Base-by-base conservation (phyloP, 2,329 filamentous ascomycete genomes). In the Cladophialophora bantiana region DNA sequence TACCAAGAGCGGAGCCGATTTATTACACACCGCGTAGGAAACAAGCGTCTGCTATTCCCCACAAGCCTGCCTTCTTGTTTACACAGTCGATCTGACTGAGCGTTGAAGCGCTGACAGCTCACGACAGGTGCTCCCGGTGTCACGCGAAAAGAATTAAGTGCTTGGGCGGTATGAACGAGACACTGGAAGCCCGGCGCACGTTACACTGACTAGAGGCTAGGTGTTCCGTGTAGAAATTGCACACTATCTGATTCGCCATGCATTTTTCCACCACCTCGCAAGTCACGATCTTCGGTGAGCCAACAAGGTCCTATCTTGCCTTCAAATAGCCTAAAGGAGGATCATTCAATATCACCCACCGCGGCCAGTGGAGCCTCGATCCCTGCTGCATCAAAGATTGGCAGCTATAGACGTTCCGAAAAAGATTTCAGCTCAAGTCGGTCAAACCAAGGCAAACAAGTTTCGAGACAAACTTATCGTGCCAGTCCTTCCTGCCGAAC, bases 381-480 rank as follows among this genome's bases (percentile, higher is more conserved):
- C 26, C 40, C 40, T 4, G 13, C 32, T 34, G 12, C 40, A n/a
- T 50, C 61, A 35, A 63, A 52, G 15, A 18, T 40, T 7, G 53
- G 54, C 7, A 56, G 34, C 54, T 68, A 68, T 55, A 62, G 66
- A 31, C 66, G 66, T 7, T 55, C 58, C 7, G 66, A 68, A 45
- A 68, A 68, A 36, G 62, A 68, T 61, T 76, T 60, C 67, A 72
- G 42, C 68, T 72, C 55, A 65, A 66, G 45, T 42, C 69, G 20
- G 56, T 71, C 18, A 48, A 66, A 10, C 35, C 40, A 68, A 18
- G 55, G 58, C 54, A 48, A 57, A 31, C 48, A 62, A 31, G 62
- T 26, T 32, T 38, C 31, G 20, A 55, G 66, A n/a, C 66, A 40
- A 20, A 68, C 50, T 35, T 68, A 68, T 26, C 58, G 66, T 45